Evolutionary conservation across 83 land plant species (phyloP), one percentile per base, ranked within the genome.

Genomic region (Thuja plicata): DNA sequence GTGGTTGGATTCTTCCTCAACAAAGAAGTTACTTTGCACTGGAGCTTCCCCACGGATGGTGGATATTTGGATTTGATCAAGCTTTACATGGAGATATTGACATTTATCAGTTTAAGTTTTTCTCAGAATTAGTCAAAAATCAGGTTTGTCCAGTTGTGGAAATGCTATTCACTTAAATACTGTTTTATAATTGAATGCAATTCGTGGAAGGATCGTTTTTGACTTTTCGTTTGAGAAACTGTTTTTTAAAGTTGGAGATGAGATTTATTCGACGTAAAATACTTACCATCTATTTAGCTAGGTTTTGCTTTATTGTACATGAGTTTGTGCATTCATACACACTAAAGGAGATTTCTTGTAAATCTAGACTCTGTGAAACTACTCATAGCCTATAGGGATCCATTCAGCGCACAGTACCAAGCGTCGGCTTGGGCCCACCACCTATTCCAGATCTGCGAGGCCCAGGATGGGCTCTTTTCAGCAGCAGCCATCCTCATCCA

Each of bases 1-100:
- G 99, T 83, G 99, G 99, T 46, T 98, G 99, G 99, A 88, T 98
- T 93, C 92, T 98, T 88, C 99, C 98, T 86, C 99, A 98, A 87
- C 94, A 94, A 93, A 98, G 94, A 91, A 98, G 98, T 89, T 98
- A 98, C 91, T 98, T 97, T 94, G 97, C 97, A 19, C 87, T 98
- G 91, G 92, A 95, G 57, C 97, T 98, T 13, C 99, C 99, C 10
- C 95, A 95, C 88, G 94, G 99, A 54, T 98, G 99, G 99, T 98
- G 99, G 99, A 89, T 98, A 50, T 98, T 98, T 92, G 99, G 99
- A 73, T 93, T 98, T 85, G 99, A 98, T 92, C 97, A 95, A 85
- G 97, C 99, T 77, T 96, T 98, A 12, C 98, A 98, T 93, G 92
- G 92, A 76, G 99, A 98, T 87, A 98, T 98, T 93, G 99, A 98